A percentile compares a stretch with the other conserved stretches of the same genome.
Conservation (phyloP, 1,139 yeast species). For the Taphrina flavorubra region DNA sequence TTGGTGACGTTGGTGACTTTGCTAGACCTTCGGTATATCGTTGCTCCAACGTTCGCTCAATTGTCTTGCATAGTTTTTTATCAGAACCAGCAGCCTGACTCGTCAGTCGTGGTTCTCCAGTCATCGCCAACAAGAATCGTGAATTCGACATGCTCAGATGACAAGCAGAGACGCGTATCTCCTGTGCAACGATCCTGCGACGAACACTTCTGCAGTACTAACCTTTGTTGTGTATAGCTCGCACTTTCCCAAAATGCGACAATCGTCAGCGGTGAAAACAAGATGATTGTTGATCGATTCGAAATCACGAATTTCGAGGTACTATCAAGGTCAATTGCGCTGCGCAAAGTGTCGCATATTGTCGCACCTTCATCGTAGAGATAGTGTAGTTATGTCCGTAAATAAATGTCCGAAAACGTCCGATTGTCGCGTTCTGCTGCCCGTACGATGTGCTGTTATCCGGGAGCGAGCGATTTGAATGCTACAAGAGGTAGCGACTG, state of each 20-base stretch:
- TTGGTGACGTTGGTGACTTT: slow-evolving; percentile 31
- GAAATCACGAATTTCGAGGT: slow-evolving; percentile 35
- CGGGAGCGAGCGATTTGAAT: slow-evolving; percentile 11
- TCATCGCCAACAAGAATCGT: too few relatives aligned
- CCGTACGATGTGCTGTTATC: slow-evolving; percentile 39
- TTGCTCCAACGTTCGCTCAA: slow-evolving; percentile 69
- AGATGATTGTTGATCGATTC: slow-evolving; percentile 67
- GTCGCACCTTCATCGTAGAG: not conserved
- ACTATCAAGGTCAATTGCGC: slow-evolving; percentile 12
- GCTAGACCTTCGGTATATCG: slow-evolving; percentile 38
- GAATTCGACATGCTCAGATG: too few relatives aligned
- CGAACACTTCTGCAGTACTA: not conserved
- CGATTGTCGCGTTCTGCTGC: slow-evolving; percentile 2
- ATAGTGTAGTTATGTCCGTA: not conserved
- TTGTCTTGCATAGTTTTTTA: slow-evolving; percentile 81
- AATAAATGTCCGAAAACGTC: not conserved
- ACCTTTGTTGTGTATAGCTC: slow-evolving; percentile 88
- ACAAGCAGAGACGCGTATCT: too few relatives aligned
- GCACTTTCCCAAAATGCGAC: slow-evolving; percentile 88
- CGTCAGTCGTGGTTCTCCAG: not conserved
- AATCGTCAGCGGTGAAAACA: slow-evolving; percentile 84
- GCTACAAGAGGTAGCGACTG: slow-evolving; percentile 1
- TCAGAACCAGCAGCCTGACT: slow-evolving; percentile 77
- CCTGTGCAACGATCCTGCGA: too few relatives aligned
- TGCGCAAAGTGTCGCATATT: not conserved